Percentiles rank a stretch among this genome's conserved stretches.
phyloP scores from a whole-genome alignment of 495 filamentous ascomycete species.

The Daldinia concentrica region DNA sequence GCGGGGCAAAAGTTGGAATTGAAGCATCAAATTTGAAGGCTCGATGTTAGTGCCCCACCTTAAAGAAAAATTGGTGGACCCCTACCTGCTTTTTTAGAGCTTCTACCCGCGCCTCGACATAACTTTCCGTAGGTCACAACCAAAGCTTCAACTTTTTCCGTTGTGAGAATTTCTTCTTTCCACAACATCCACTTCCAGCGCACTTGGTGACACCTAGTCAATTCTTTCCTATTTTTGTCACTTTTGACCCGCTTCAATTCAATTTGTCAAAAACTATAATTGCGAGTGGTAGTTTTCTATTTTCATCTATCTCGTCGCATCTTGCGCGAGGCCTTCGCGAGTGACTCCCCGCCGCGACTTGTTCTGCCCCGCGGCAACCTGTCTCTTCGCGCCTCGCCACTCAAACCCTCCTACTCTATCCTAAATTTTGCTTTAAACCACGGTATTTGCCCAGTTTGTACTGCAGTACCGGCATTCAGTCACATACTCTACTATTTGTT shows the following conservation, averaged over 20 bases:
- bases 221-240: background rate
- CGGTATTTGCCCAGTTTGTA: background rate
- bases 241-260: background rate
- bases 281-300: background rate
- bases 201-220: conserved; percentile 1
- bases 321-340: conserved; percentile 3
- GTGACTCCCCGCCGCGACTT: conserved; percentile 31
- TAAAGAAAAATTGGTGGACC: conserved; percentile 12
- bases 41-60: conserved; percentile 5
- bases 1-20: conserved; percentile 4
- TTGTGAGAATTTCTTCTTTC: conserved; percentile 43
- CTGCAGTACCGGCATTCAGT: background rate
- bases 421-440: background rate
- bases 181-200: background rate
- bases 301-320: conserved; percentile 8
- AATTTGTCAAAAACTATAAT: background rate
- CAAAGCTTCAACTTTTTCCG: conserved; percentile 5
- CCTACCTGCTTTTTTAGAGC: conserved; percentile 3
- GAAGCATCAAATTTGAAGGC: background rate
- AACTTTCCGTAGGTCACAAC: background rate
- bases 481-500: background rate
- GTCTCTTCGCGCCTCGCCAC: conserved; percentile 3
- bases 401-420: background rate
- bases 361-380: conserved; percentile 27
- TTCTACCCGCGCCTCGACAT: conserved; percentile 1